A percentile compares a stretch with the other conserved stretches of the same genome.
phyloP scores from a whole-genome alignment of 2,329 filamentous ascomycete genomes.

The Exophiala alcalophila region DNA sequence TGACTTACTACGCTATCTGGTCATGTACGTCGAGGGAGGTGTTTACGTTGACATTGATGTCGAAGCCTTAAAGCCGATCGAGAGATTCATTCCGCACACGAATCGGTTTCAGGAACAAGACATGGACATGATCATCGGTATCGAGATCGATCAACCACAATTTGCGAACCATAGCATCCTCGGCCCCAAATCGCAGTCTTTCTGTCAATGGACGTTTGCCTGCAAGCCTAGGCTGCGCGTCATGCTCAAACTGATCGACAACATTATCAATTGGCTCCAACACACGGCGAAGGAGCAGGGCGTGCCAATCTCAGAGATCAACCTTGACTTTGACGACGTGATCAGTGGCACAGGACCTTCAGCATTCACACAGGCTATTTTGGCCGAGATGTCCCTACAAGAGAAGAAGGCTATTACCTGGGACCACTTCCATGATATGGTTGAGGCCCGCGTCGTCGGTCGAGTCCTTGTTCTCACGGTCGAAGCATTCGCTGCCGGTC shows the following conservation, averaged over 20 bases:
- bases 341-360: constrained; percentile 71
- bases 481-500: constrained; percentile 69
- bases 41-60: constrained; percentile 61
- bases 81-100: constrained; percentile 61
- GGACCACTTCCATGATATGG: constrained; percentile 63
- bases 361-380: constrained; percentile 64
- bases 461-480: constrained; percentile 66
- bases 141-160: constrained; percentile 68
- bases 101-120: constrained; percentile 61
- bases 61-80: constrained; percentile 52
- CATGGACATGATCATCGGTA: constrained; percentile 67
- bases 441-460: constrained; percentile 63
- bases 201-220: constrained; percentile 75
- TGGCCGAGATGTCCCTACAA: constrained; percentile 60
- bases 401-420: constrained; percentile 53
- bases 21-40: constrained; percentile 66
- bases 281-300: constrained; percentile 58
- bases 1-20: constrained; percentile 63
- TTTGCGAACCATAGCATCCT: constrained; percentile 63
- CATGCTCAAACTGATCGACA: constrained; percentile 66
- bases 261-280: constrained; percentile 65
- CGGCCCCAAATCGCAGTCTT: constrained; percentile 65
- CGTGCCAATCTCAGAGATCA: constrained; percentile 58
- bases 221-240: constrained; percentile 65
- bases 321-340: constrained; percentile 68